Conservation (phyloP, 176 grass and related monocot genomes). For the Ananas comosus region DNA sequence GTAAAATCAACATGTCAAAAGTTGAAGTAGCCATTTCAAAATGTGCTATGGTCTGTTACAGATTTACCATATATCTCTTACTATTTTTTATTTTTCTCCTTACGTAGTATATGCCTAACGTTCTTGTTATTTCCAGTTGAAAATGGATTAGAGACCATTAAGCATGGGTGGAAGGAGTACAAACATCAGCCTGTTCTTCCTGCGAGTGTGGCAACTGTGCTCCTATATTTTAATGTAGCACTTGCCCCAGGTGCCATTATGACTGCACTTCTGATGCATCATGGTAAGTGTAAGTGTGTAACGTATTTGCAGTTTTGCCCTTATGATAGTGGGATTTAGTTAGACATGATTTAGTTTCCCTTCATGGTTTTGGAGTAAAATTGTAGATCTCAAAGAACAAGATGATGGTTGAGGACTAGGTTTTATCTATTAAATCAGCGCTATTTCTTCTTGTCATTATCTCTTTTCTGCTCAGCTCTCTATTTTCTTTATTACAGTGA, state of each 20-base stretch:
- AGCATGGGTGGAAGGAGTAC: constrained; percentile 91
- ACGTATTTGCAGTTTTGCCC: no score
- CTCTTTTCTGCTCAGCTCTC: no score
- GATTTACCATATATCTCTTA: no score
- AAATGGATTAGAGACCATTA: constrained; percentile 64
- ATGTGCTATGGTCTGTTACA: no score
- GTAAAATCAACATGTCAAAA: no score
- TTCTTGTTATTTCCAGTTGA: constrained; percentile 44
- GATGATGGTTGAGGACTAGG: no score
- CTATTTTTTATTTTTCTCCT: constrained; percentile 14
- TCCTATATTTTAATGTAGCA: constrained; percentile 88
- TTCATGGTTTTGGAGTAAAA: no score
- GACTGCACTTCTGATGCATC: constrained; percentile 87
- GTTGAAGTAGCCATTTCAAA: no score
- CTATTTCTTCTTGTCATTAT: neutral
- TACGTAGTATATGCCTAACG: constrained; percentile 15
- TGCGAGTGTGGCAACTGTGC: constrained; percentile 85
- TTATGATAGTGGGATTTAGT: no score
- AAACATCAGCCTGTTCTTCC: constrained; percentile 84
- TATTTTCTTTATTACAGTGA: no score
- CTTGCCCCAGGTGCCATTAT: constrained; percentile 94
- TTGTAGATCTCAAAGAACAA: no score
- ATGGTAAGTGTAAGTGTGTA: constrained; percentile 35
- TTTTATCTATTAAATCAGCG: constrained; percentile 9
- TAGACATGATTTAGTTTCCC: no score